phyloP scores from a whole-genome alignment of 345 rosid genomes.

The Cardamine resedifolia region DNA sequence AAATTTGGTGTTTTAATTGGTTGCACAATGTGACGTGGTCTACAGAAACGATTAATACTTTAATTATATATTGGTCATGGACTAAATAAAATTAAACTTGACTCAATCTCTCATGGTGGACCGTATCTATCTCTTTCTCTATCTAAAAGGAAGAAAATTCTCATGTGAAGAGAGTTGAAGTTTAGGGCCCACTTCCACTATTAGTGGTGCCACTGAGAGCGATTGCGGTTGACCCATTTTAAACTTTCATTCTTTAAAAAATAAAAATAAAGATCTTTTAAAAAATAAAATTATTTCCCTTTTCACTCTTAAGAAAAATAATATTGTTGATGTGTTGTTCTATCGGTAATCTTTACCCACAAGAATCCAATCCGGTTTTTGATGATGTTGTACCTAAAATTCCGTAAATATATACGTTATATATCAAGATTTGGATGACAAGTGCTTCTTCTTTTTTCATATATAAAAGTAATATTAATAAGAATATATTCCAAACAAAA shows the following conservation, averaged over 20 bases:
- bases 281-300: not conserved
- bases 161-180: conserved; percentile 37
- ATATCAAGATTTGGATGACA: not conserved
- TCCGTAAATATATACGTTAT: conserved; percentile 5
- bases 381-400: conserved; percentile 20
- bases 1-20: not conserved
- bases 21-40: conserved; percentile 22
- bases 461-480: not conserved
- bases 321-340: not conserved
- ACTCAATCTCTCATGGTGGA: conserved; percentile 34
- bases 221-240: conserved; percentile 39
- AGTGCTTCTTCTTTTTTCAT: not conserved
- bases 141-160: conserved; percentile 40
- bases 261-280: not conserved
- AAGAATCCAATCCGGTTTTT: conserved; percentile 21
- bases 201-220: conserved; percentile 24
- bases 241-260: not conserved
- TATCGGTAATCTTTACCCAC: conserved; percentile 24
- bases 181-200: conserved; percentile 28
- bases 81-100: conserved; percentile 35
- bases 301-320: conserved; percentile 17
- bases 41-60: not conserved
- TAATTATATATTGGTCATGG: conserved; percentile 13
- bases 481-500: not conserved
- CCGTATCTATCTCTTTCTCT: conserved; percentile 36